Conservation (phyloP, 306 rosid genomes). For the Prunus mongolica region DNA sequence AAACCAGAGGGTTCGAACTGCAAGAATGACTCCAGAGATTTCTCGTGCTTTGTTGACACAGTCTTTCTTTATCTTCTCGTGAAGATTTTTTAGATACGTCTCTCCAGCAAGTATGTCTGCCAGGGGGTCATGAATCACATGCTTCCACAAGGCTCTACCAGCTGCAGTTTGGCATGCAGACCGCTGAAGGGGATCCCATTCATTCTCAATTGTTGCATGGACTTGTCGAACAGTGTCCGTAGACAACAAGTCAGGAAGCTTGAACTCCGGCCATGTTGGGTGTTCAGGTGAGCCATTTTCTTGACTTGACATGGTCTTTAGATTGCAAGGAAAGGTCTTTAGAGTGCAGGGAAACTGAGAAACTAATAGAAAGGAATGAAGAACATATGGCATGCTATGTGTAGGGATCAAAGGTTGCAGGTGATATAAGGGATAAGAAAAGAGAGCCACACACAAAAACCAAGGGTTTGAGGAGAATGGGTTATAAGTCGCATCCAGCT, state of each 20-base stretch:
- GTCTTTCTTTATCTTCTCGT: slow-evolving; percentile 87
- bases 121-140: slow-evolving; percentile 70
- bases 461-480: slow-evolving; percentile 44
- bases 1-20: slow-evolving; percentile 90
- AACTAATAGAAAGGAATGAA: slow-evolving; percentile 28
- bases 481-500: slow-evolving; percentile 39
- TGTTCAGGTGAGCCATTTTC: slow-evolving; percentile 47
- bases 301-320: slow-evolving; percentile 55
- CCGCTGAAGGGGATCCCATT: slow-evolving; percentile 77
- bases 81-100: slow-evolving; percentile 64
- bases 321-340: slow-evolving; percentile 11
- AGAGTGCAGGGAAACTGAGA: slow-evolving; percentile 2
- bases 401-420: slow-evolving; percentile 22
- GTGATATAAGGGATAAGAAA: slow-evolving; percentile 71
- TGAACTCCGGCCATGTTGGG: slow-evolving; percentile 62
- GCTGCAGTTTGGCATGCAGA: slow-evolving; percentile 95
- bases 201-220: slow-evolving; percentile 67
- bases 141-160: slow-evolving; percentile 95
- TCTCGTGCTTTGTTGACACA: slow-evolving; percentile 70
- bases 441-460: slow-evolving; percentile 92
- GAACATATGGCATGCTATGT: slow-evolving; percentile 54
- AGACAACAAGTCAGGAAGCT: slow-evolving; percentile 63
- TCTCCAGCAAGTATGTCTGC: slow-evolving; percentile 86
- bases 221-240: slow-evolving; percentile 54
- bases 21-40: slow-evolving; percentile 91